A percentile compares a stretch with the other conserved stretches of the same genome.
These are phyloP conservation scores for Typha latifolia DNA, from an alignment of 176 grass and related monocot species.

Conservation along the genomic window DNA sequence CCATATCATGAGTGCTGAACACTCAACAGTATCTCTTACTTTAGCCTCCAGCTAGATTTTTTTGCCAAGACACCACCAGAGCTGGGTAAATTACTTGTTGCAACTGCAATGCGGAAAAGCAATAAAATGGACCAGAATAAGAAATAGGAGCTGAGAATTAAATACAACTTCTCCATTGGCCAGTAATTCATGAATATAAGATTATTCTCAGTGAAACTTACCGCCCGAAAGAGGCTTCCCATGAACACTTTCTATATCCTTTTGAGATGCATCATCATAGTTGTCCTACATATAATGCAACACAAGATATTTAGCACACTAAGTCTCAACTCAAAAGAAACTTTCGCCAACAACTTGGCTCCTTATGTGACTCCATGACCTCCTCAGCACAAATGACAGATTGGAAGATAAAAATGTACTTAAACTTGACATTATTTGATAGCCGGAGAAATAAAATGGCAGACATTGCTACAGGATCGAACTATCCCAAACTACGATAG, in stretches of 20 bases:
- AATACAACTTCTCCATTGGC: constrained; percentile 7
- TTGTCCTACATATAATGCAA: constrained; percentile 28
- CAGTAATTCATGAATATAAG: background rate
- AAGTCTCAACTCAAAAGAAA: background rate
- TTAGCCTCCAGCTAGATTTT: constrained; percentile 81
- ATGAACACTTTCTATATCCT: constrained; percentile 56
- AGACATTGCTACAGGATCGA: background rate
- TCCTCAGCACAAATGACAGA: background rate
- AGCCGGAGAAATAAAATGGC: constrained; percentile 17
- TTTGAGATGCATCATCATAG: constrained; percentile 32
- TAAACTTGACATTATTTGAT: background rate
- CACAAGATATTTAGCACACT: background rate
- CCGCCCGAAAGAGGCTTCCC: constrained; percentile 42
- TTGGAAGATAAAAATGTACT: too few relatives aligned
- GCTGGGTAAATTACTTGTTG: constrained; percentile 17
- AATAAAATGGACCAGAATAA: background rate
- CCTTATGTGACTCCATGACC: background rate
- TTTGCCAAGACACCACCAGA: constrained; percentile 23
- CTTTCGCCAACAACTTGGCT: too few relatives aligned
- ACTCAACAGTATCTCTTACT: constrained; percentile 34
- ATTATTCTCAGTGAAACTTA: constrained; percentile 28
- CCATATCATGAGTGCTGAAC: constrained; percentile 6
- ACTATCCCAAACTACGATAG: background rate
- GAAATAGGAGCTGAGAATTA: background rate
- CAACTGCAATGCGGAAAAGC: constrained; percentile 15